Conservation (phyloP, 2,329 filamentous ascomycete genomes). For the Mycocentrospora acerina region DNA sequence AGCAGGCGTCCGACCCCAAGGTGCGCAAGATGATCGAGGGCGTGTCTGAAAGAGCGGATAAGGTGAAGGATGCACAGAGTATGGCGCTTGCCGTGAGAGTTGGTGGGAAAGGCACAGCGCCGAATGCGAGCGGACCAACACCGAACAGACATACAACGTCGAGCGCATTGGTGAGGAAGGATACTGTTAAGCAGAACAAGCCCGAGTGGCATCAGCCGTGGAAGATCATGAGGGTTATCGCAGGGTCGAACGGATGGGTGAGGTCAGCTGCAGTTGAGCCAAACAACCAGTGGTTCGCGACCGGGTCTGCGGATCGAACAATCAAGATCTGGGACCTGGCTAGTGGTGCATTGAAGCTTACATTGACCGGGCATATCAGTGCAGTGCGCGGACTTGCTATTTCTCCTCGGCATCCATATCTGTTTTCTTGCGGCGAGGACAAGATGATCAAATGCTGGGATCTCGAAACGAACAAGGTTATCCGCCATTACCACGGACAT, state of each 20-base stretch:
- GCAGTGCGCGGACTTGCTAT: slow-evolving; percentile 71
- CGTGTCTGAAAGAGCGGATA: slow-evolving; percentile 53
- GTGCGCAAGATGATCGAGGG: slow-evolving; percentile 69
- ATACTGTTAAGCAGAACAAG: slow-evolving; percentile 67
- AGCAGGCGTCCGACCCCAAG: slow-evolving; percentile 53
- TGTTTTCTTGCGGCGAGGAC: slow-evolving; percentile 97
- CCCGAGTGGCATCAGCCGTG: slow-evolving; percentile 98
- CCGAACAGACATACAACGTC: slow-evolving; percentile 53
- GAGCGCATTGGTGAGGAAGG: slow-evolving; percentile 62
- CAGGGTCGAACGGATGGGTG: slow-evolving; percentile 95
- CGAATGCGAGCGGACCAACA: slow-evolving; percentile 59
- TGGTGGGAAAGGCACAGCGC: slow-evolving; percentile 49
- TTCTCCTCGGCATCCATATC: slow-evolving; percentile 88
- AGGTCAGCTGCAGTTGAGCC: slow-evolving; percentile 74
- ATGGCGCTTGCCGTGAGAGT: slow-evolving; percentile 60
- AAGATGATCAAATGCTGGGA: slow-evolving; percentile 99
- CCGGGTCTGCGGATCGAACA: slow-evolving; percentile 89
- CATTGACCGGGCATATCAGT: slow-evolving; percentile 34
- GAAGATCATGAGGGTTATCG: slow-evolving; percentile 97
- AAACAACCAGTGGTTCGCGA: slow-evolving; percentile 96
- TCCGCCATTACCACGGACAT: slow-evolving; percentile 86
- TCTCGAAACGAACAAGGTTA: slow-evolving; percentile 96
- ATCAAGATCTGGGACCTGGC: slow-evolving; percentile 98
- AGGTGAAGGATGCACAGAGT: slow-evolving; percentile 50
- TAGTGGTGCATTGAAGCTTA: slow-evolving; percentile 57